Base-by-base conservation (phyloP, 768 basidiomycete species). In the Lactarius indigo region DNA sequence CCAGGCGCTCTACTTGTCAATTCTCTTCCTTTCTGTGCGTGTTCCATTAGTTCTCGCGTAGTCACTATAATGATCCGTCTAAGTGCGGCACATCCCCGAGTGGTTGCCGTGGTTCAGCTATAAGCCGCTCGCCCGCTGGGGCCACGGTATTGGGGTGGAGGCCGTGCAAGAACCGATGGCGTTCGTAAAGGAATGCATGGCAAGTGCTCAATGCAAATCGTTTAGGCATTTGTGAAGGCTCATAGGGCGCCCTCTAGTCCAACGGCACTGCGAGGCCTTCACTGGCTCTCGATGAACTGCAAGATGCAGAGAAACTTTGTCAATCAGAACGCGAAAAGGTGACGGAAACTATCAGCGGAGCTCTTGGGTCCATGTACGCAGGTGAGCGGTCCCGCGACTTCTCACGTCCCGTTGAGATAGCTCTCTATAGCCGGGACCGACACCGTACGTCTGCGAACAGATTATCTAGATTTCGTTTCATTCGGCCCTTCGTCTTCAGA, bases 81-180 rank as follows among this genome's bases (percentile, higher is more conserved):
- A n/a, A 68, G 66, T 64, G 8, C 37, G 33, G 9, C 13, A 65
- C 54, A 35, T 65, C 18, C 64, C 64, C 6, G 59, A 60, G 42
- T 65, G 64, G 59, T 23, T 65, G 1, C n/a, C 64, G 0, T 65
- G 64, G 64, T 17, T 65, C 8, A 65, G 64, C 33, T 65, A 65
- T 9, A 56, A 65, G 23, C 64, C 59, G 4, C 59, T 65, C 20
- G 52, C 54, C 5, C 59, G 64, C 2, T 10, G 1, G 26, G 64
- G 64, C 30, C 20, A 61, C 17, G 7, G 18, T n/a, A 28, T 61
- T 5, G 50, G 64, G 26, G 9, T 28, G 12, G 54, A 61, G 23
- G 59, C 55, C 20, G 31, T 65, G 18, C n/a, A n/a, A 44, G 26
- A 23, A 3, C 64, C 59, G 4, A 56, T 65, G 7, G 10, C 5